Percentiles rank a stretch among this genome's conserved stretches.
Evolutionary conservation across 1,284 basidiomycete species (phyloP).

Genomic region (Tilletia indica): DNA sequence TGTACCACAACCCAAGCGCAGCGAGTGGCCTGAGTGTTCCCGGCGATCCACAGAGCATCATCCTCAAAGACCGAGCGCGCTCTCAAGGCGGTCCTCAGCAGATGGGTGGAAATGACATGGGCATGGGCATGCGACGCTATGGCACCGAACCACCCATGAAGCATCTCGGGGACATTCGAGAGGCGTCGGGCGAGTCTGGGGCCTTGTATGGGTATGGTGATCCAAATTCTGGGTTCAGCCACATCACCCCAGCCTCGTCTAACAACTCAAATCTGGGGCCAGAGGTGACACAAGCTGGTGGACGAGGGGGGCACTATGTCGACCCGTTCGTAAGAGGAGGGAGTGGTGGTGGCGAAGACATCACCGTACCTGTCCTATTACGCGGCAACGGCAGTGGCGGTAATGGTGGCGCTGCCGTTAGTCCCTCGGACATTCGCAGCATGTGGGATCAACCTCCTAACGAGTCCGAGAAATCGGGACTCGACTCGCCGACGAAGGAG

Average conservation of each 20-base stretch:
- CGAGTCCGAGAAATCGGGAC: background rate
- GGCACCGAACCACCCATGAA: background rate
- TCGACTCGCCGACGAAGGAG: conserved; percentile 5
- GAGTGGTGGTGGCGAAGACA: background rate
- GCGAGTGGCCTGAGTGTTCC: background rate
- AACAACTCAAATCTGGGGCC: conserved; percentile 2
- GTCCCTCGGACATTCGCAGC: background rate
- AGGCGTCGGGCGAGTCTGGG: conserved; percentile 9
- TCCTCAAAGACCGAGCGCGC: background rate
- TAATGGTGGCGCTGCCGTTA: background rate
- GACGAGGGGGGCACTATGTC: background rate
- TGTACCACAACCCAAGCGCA: background rate
- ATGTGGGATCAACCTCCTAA: background rate
- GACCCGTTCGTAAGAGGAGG: too few species aligned
- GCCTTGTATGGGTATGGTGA: background rate
- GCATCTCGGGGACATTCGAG: background rate
- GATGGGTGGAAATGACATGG: too few species aligned
- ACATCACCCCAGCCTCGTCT: background rate
- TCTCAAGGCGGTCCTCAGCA: background rate
- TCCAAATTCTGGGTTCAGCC: background rate
- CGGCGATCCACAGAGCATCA: background rate
- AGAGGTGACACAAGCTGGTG: background rate
- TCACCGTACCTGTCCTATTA: background rate
- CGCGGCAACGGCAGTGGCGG: background rate
- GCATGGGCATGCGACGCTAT: background rate